Evolutionary conservation across 1,284 basidiomycete species (phyloP), one percentile per base, ranked within the genome.

Genomic region (Mycena sp.): DNA sequence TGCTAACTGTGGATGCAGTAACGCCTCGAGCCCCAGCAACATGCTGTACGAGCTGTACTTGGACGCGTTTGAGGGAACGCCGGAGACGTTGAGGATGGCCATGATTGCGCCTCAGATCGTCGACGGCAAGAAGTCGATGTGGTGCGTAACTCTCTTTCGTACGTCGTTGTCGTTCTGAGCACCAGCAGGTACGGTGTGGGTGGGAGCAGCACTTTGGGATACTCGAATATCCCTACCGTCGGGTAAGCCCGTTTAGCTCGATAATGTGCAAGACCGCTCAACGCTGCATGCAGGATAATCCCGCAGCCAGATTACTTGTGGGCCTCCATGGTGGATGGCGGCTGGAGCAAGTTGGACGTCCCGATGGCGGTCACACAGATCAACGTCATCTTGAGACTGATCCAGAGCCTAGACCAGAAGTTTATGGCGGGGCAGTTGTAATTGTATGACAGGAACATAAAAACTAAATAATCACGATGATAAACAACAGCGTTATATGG

Each of bases 221-320:
- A 66, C 23, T 71, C 72, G 7, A 61, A 71, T 14, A 69, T 73
- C 14, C 73, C 74, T 1, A 74, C 74, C 10, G 61, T 73, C 30
- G 72, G 73, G 70, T 71, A 55, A 21, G 71, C 61, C 23, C 3
- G 9, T 17, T 44, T 2, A 21, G 17, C 14, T n/a, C n/a, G n/a
- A 10, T 10, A 2, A 3, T 21, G 1, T 32, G 3, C 23, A 28
- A 41, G 29, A 14, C 17, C n/a, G 21, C 55, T 57, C 9, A 46
- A 17, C 23, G 4, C 25, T 29, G 21, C 5, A 10, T 16, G 9
- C 40, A 73, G 71, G 43, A 75, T 74, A 17, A 75, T 73, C 16
- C 73, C 73, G 9, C 73, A 74, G 43, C 73, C 74, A 1, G 74
- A 75, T 56, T 75, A 73, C 29, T 38, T 75, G 4, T 75, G 74